Evolutionary conservation across 139 green algal genomes (phyloP).

Genomic region (Deuterostichococcus epilithicus): DNA sequence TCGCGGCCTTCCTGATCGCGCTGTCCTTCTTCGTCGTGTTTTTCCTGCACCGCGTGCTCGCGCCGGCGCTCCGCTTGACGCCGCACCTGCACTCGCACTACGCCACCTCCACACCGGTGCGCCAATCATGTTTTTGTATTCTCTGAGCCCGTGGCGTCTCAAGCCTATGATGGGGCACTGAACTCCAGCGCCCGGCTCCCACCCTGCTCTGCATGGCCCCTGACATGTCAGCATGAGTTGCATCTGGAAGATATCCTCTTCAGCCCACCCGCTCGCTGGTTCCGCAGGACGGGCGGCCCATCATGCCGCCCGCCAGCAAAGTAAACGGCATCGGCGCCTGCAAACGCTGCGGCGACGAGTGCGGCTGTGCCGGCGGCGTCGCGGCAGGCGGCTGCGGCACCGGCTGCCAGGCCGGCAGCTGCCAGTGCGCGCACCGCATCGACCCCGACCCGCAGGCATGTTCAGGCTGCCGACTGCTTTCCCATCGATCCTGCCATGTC

Average conservation of each 20-base stretch:
- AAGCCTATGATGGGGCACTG: no score
- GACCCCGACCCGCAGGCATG: not conserved
- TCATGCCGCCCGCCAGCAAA: not conserved
- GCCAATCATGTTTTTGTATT: no score
- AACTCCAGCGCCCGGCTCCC: not conserved
- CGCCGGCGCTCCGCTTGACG: constrained; percentile 6
- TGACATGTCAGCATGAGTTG: no score
- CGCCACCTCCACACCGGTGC: not conserved
- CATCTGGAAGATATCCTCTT: no score
- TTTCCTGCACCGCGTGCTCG: constrained; percentile 8
- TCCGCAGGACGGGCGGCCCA: not conserved
- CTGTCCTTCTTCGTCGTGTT: constrained; percentile 13
- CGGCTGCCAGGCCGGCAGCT: not conserved
- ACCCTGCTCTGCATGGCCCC: no score
- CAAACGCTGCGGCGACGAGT: not conserved
- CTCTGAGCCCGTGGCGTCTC: no score
- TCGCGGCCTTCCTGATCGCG: constrained; percentile 13
- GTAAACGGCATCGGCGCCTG: not conserved
- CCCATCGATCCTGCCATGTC: not conserved
- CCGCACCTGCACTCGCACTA: not conserved
- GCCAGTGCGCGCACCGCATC: not conserved
- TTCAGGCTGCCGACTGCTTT: not conserved
- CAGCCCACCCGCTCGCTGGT: no score
- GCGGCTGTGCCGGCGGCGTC: not conserved
- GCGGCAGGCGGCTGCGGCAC: not conserved